phyloP scores from a whole-genome alignment of 2,329 filamentous ascomycete genomes.

The Calonectria hawksworthii region DNA sequence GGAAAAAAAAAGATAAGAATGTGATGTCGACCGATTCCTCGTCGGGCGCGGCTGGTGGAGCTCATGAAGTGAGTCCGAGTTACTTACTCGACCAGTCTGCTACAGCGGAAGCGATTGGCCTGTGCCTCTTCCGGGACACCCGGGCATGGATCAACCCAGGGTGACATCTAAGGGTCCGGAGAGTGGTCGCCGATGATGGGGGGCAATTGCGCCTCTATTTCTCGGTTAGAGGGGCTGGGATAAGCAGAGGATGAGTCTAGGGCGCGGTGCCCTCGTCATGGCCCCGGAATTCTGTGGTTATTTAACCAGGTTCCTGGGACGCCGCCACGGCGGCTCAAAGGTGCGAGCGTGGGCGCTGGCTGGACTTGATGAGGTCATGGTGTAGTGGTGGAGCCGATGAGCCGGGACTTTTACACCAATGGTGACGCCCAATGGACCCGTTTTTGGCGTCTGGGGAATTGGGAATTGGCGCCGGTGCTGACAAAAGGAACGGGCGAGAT shows the following conservation, averaged over 20 bases:
- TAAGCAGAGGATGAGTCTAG: too few relatives aligned
- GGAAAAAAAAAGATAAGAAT: constrained; percentile 23
- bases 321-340: neutral
- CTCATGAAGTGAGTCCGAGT: constrained; percentile 32
- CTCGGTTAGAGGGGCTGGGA: neutral
- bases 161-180: constrained; percentile 13
- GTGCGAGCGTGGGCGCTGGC: neutral
- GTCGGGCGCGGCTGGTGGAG: constrained; percentile 34
- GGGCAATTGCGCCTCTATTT: constrained; percentile 13
- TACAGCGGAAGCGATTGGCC: constrained; percentile 29
- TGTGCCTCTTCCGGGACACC: constrained; percentile 41
- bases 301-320: neutral
- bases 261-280: neutral
- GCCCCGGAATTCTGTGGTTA: neutral
- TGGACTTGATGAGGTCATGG: constrained; percentile 43
- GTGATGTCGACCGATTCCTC: constrained; percentile 29
- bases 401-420: constrained; percentile 34
- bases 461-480: constrained; percentile 25
- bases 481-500: neutral
- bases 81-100: constrained; percentile 16
- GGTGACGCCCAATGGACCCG: constrained; percentile 18
- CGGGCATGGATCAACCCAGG: constrained; percentile 43
- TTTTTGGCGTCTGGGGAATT: constrained; percentile 32
- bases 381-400: constrained; percentile 13
- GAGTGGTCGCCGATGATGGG: neutral